Percentiles rank a stretch among this genome's conserved stretches.
These are phyloP conservation scores for Gentiana dahurica DNA, from an alignment of 257 asterid genomes.

Conservation along the genomic window DNA sequence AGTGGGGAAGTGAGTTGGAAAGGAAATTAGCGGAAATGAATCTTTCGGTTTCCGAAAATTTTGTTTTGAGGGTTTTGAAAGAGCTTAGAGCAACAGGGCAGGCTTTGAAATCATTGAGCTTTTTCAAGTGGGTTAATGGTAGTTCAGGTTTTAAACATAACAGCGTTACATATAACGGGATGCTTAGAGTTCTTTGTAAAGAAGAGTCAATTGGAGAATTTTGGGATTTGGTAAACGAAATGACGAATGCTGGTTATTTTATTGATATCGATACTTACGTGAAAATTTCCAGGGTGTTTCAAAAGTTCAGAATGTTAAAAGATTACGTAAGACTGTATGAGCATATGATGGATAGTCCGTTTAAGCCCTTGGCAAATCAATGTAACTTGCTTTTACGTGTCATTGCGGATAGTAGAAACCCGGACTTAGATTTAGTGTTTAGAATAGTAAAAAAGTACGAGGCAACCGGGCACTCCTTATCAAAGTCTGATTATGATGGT, in stretches of 20 bases:
- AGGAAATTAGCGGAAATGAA: conserved; percentile 42
- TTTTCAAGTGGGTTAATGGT: conserved; percentile 67
- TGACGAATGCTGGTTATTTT: conserved; percentile 55
- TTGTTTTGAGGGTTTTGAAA: conserved; percentile 64
- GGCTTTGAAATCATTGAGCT: conserved; percentile 43
- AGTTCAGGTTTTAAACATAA: conserved; percentile 45
- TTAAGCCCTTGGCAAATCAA: conserved; percentile 57
- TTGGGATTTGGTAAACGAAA: conserved; percentile 59
- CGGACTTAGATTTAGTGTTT: conserved; percentile 62
- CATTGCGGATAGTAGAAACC: conserved; percentile 26
- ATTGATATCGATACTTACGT: conserved; percentile 83
- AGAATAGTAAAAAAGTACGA: conserved; percentile 65
- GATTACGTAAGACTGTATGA: conserved; percentile 77
- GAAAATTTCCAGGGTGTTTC: conserved; percentile 71
- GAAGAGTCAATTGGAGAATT: conserved; percentile 54
- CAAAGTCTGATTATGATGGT: conserved; percentile 67
- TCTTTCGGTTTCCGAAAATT: conserved; percentile 43
- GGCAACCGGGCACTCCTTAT: conserved; percentile 45
- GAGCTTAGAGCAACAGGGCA: conserved; percentile 55
- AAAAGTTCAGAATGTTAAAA: conserved; percentile 54
- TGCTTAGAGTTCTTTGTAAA: conserved; percentile 68
- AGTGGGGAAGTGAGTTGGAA: conserved; percentile 56
- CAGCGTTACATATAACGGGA: conserved; percentile 67
- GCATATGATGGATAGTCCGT: conserved; percentile 87
- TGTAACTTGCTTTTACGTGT: conserved; percentile 56